Evolutionary conservation across 306 rosid species (phyloP).

Genomic region (Medicago truncatula): DNA sequence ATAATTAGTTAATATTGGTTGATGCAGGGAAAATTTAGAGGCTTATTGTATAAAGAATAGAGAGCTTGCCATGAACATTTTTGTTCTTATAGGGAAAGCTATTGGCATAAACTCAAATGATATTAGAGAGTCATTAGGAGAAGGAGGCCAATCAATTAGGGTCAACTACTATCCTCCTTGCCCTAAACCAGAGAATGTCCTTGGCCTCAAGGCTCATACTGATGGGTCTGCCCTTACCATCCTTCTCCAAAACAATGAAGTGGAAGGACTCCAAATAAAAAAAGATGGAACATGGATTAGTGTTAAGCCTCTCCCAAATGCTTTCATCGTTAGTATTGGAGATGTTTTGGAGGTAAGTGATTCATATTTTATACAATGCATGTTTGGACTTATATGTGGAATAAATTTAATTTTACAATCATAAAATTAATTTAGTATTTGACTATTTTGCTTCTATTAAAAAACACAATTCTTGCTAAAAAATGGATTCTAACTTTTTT

Average conservation of each 20-base stretch:
- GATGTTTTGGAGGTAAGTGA: slow-evolving; percentile 50
- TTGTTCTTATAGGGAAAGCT: slow-evolving; percentile 38
- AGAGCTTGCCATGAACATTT: slow-evolving; percentile 21
- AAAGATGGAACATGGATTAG: slow-evolving; percentile 54
- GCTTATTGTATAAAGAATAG: slow-evolving; percentile 28
- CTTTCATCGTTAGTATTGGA: slow-evolving; percentile 49
- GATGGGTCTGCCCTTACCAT: slow-evolving; percentile 46
- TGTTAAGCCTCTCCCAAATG: slow-evolving; percentile 54
- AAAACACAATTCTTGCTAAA: too few species aligned
- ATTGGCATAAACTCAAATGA: slow-evolving; percentile 37
- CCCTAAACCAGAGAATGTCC: slow-evolving; percentile 43
- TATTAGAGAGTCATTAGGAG: slow-evolving; percentile 33
- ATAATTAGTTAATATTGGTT: neutral
- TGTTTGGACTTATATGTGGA: neutral
- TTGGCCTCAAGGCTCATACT: slow-evolving; percentile 47
- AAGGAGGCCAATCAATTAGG: slow-evolving; percentile 42
- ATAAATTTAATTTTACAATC: too few species aligned
- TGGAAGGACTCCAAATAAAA: slow-evolving; percentile 52
- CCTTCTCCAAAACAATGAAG: slow-evolving; percentile 44
- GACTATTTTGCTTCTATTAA: too few species aligned
- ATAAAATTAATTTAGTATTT: too few species aligned
- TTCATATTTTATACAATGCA: neutral
- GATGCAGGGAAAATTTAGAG: slow-evolving; percentile 33
- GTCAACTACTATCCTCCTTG: slow-evolving; percentile 53
- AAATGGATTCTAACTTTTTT: too few species aligned